Conservation (phyloP, 352 stramenopile species). For the Plasmopara muralis region DNA sequence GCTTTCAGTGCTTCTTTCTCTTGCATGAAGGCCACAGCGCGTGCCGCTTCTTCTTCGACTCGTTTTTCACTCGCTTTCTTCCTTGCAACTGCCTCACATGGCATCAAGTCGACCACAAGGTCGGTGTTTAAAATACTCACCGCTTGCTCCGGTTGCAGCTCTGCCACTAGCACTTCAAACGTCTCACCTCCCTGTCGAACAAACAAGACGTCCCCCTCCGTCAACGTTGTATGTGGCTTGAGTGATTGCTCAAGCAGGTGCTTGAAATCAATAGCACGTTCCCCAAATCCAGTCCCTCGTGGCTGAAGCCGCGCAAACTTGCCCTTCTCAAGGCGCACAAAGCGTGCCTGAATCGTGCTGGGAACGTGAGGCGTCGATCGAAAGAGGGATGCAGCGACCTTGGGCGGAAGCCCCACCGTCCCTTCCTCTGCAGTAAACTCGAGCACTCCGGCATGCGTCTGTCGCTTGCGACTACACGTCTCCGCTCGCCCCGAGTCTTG, state of each 20-base stretch:
- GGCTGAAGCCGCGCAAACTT: conserved; percentile 66
- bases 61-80: conserved; percentile 29
- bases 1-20: conserved; percentile 42
- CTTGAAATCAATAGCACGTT: conserved; percentile 79
- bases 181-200: conserved; percentile 71
- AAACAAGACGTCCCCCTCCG: conserved; percentile 65
- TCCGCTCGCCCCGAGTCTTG: neutral
- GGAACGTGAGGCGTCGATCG: conserved; percentile 17
- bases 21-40: conserved; percentile 13
- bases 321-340: conserved; percentile 65
- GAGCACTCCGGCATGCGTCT: conserved; percentile 69
- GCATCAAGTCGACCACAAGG: conserved; percentile 72
- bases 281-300: conserved; percentile 55
- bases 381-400: conserved; percentile 68
- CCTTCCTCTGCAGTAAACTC: conserved; percentile 78
- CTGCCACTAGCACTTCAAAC: conserved; percentile 61
- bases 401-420: conserved; percentile 67
- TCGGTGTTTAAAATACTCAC: conserved; percentile 78
- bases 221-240: conserved; percentile 69
- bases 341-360: conserved; percentile 48
- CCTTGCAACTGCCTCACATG: conserved; percentile 48
- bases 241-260: conserved; percentile 66
- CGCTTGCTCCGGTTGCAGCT: conserved; percentile 48
- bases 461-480: conserved; percentile 4
- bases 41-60: conserved; percentile 31